Evolutionary conservation across 2,329 filamentous ascomycete genomes (phyloP).

Genomic region (Biscogniauxia marginata): DNA sequence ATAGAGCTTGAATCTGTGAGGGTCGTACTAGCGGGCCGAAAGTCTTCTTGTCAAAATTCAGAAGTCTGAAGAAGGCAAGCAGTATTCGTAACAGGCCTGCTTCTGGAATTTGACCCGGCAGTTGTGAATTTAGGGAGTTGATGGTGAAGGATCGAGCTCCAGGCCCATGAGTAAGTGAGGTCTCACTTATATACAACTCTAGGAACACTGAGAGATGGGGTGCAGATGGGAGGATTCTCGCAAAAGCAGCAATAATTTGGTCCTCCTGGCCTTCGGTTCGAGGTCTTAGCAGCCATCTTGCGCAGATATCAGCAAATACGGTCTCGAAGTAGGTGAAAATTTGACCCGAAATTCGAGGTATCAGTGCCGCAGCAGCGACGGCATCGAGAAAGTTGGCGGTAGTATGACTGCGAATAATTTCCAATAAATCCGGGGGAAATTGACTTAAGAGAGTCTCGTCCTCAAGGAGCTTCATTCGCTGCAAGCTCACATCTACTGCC

Average conservation of each 20-base stretch:
- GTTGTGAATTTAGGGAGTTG: slow-evolving; percentile 26
- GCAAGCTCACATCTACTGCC: slow-evolving; percentile 52
- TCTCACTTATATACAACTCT: slow-evolving; percentile 43
- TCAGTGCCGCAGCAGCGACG: slow-evolving; percentile 67
- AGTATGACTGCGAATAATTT: slow-evolving; percentile 62
- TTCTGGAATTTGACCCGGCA: slow-evolving; percentile 11
- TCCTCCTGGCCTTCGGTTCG: slow-evolving; percentile 38
- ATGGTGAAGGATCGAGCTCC: slow-evolving; percentile 23
- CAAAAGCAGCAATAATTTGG: slow-evolving; percentile 67
- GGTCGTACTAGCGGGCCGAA: slow-evolving; percentile 67
- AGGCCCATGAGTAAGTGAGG: slow-evolving; percentile 20
- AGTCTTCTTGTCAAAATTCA: slow-evolving; percentile 69
- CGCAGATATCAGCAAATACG: slow-evolving; percentile 78
- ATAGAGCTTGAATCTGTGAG: slow-evolving; percentile 65
- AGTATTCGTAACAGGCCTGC: slow-evolving; percentile 43
- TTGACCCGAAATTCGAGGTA: slow-evolving; percentile 66
- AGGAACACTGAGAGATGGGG: slow-evolving; percentile 76
- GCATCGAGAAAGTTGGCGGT: slow-evolving; percentile 68
- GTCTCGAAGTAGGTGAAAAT: slow-evolving; percentile 74
- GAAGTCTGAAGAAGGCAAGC: slow-evolving; percentile 72
- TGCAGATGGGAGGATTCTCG: slow-evolving; percentile 76
- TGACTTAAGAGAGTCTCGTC: slow-evolving; percentile 54
- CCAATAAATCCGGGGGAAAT: slow-evolving; percentile 68
- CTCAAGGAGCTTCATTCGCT: slow-evolving; percentile 55
- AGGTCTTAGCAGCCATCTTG: slow-evolving; percentile 66